These are phyloP conservation scores for Diaporthe nobilis DNA, from an alignment of 2,329 filamentous ascomycete genomes.

Conservation along the genomic window DNA sequence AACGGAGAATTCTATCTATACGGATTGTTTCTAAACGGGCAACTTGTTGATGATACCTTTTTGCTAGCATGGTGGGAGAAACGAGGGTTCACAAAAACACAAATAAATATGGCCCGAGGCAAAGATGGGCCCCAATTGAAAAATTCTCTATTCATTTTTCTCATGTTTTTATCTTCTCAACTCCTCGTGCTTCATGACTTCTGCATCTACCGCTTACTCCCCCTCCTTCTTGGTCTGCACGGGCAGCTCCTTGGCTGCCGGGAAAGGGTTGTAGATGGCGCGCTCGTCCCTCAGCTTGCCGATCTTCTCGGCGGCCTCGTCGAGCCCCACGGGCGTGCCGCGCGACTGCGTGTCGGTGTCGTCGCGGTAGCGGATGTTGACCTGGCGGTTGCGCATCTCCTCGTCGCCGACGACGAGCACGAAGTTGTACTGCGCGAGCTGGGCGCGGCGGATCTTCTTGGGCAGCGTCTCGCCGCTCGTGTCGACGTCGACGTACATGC, in stretches of 20 bases:
- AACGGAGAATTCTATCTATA: constrained; percentile 7
- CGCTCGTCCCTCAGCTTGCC: constrained; percentile 65
- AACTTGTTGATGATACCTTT: constrained; percentile 37
- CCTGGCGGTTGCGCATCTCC: constrained; percentile 71
- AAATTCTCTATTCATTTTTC: constrained; percentile 8
- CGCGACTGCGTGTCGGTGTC: constrained; percentile 73
- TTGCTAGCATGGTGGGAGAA: constrained; percentile 26
- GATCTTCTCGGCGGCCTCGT: constrained; percentile 71
- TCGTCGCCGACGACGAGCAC: constrained; percentile 79
- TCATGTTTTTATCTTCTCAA: neutral
- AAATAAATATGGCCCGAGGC: constrained; percentile 26
- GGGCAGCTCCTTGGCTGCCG: constrained; percentile 43
- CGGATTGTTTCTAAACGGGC: neutral
- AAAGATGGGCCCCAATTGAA: neutral
- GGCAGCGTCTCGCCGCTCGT: constrained; percentile 84
- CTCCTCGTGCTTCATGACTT: neutral
- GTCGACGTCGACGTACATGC: constrained; percentile 80
- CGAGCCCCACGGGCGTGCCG: constrained; percentile 70
- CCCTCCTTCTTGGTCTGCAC: constrained; percentile 42
- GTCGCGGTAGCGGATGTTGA: constrained; percentile 76
- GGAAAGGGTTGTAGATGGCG: constrained; percentile 55
- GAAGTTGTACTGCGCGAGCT: constrained; percentile 87
- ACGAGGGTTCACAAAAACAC: neutral
- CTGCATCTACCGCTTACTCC: neutral
- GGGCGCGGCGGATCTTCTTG: constrained; percentile 89